These are phyloP conservation scores for Cyberlindnera euphorbiiphila DNA, from an alignment of 805 yeast species.

Conservation along the genomic window DNA sequence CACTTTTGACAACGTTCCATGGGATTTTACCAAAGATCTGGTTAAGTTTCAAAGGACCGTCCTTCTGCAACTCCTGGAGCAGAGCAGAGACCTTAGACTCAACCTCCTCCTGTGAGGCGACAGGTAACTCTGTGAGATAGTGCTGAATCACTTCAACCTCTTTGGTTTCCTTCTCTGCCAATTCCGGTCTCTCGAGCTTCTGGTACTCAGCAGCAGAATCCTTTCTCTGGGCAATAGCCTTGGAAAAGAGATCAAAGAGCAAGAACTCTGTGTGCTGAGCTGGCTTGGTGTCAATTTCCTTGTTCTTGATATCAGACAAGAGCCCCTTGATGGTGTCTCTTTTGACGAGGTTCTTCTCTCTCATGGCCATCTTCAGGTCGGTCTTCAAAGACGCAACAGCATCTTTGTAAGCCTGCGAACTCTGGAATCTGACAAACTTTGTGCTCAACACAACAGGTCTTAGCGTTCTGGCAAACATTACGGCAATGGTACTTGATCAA, in stretches of 20 bases:
- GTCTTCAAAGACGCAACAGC: slow-evolving; percentile 35
- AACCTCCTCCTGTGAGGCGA: slow-evolving; percentile 44
- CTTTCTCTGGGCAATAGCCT: slow-evolving; percentile 44
- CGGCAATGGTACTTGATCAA: too few species aligned
- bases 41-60: slow-evolving; percentile 26
- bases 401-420: slow-evolving; percentile 32
- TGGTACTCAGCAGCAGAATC: slow-evolving; percentile 47
- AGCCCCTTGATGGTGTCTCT: slow-evolving; percentile 44
- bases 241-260: slow-evolving; percentile 36
- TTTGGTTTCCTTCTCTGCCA: slow-evolving; percentile 47
- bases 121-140: slow-evolving; percentile 40
- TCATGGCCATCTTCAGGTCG: slow-evolving; percentile 46
- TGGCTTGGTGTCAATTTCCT: slow-evolving; percentile 37
- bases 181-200: slow-evolving; percentile 44
- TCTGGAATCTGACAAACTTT: slow-evolving; percentile 29
- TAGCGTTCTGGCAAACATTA: slow-evolving; percentile 9
- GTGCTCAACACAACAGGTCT: slow-evolving; percentile 1
- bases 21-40: slow-evolving; percentile 31
- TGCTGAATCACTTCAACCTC: slow-evolving; percentile 42
- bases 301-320: slow-evolving; percentile 41
- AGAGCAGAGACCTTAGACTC: slow-evolving; percentile 31
- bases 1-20: slow-evolving; percentile 32
- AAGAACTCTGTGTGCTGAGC: slow-evolving; percentile 32
- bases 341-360: slow-evolving; percentile 37
- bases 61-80: slow-evolving; percentile 22